Conservation (phyloP, 495 filamentous ascomycete species). For the Apodospora peruviana region DNA sequence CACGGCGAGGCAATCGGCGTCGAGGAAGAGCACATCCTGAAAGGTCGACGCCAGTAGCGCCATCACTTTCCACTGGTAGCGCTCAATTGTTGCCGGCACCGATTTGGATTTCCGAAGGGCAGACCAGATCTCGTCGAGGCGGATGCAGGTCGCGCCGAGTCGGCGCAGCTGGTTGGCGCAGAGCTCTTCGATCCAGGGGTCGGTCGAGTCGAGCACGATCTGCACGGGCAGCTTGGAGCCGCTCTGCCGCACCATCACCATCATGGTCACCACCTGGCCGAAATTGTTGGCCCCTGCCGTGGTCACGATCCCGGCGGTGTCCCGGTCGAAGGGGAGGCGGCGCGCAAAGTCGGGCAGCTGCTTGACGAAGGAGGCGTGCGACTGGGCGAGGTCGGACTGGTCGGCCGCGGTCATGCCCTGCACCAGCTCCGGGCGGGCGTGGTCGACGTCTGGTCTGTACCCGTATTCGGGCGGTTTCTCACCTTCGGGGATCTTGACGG, state of each 20-base stretch:
- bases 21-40: conserved; percentile 56
- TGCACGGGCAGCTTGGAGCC: conserved; percentile 54
- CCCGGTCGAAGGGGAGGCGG: conserved; percentile 36
- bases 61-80: conserved; percentile 58
- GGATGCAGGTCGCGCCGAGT: conserved; percentile 47
- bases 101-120: background rate
- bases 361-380: conserved; percentile 40
- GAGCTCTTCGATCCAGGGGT: conserved; percentile 45
- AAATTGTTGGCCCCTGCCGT: conserved; percentile 23
- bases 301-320: conserved; percentile 53
- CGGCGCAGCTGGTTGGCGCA: conserved; percentile 48
- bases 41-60: conserved; percentile 57
- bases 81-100: conserved; percentile 6
- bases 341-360: conserved; percentile 29
- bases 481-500: background rate
- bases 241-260: conserved; percentile 54
- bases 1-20: conserved; percentile 53
- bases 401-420: background rate
- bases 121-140: conserved; percentile 13
- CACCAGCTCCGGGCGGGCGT: conserved; percentile 4
- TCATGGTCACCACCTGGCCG: conserved; percentile 35
- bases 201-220: conserved; percentile 47
- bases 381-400: background rate
- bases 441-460: conserved; percentile 6
- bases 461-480: background rate